Conservation (phyloP, 345 rosid species). For the Eucalyptus albens region DNA sequence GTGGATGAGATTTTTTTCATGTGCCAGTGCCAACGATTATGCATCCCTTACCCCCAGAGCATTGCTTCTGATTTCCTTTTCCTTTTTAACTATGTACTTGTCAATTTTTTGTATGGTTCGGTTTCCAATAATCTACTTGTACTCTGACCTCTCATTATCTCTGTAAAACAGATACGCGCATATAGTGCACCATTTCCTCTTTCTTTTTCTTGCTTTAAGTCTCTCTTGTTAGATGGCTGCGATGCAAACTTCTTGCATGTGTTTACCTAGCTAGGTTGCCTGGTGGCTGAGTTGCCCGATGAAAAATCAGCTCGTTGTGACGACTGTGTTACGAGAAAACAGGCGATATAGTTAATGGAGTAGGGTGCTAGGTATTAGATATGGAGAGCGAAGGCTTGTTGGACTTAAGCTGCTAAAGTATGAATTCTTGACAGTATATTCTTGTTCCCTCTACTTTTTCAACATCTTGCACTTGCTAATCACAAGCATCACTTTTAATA, state of each 20-base stretch:
- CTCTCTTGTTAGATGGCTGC: neutral
- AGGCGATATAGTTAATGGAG: neutral
- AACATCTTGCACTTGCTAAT: neutral
- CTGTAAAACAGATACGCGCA: neutral
- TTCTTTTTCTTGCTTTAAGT: neutral
- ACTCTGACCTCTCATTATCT: neutral
- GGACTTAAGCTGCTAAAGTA: neutral
- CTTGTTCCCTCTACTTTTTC: neutral
- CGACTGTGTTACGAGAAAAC: neutral
- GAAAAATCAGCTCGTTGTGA: neutral
- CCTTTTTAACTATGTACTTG: neutral
- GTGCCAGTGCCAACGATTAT: neutral
- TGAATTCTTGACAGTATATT: neutral
- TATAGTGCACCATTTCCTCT: neutral
- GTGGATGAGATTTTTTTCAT: neutral
- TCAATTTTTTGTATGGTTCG: neutral
- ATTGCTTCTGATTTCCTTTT: neutral
- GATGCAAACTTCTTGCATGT: neutral
- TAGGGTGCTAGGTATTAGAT: neutral
- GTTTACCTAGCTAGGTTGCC: neutral
- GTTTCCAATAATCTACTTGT: neutral
- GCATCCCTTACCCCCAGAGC: neutral
- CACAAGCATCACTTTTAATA: neutral
- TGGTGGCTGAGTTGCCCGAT: neutral
- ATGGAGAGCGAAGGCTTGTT: neutral